Evolutionary conservation across 352 stramenopile species (phyloP), one percentile per base, ranked within the genome.

Genomic region (Halophytophthora batemanensis): DNA sequence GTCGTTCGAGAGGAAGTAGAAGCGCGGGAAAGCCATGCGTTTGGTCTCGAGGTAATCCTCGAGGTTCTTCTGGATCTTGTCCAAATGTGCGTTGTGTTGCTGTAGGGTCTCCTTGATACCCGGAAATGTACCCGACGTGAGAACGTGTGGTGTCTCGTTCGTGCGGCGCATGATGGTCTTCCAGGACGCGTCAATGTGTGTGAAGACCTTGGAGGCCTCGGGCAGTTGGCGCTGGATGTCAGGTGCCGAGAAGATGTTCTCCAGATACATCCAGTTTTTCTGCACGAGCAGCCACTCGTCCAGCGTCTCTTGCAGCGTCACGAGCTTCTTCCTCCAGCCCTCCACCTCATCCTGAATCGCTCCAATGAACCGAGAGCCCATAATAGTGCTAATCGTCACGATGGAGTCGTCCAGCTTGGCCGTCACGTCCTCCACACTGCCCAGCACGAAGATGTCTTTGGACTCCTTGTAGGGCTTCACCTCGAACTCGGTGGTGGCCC

Each of bases 1-100:
- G 41, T 98, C 95, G 46, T 98, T 97, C 0, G 90, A 97, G 2
- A 98, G 60, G 51, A 98, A 98, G 66, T 98, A 98, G 64, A 98
- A 98, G 1, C 86, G 67, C 6, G 90, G 90, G 44, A 97, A 97
- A 3, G 86, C 86, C 86, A 96, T 96, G 10, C 90, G 76, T 45
- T 97, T 97, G 1, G 87, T 96, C 53, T 97, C 90, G 4, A 97
- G 64, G 56, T 97, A 97, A 52, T 97, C 86, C 51, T 97, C 90
- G 2, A 97, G 53, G 29, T 86, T 92, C 59, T 96, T 97, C 52
- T 97, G 89, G 59, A 97, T 96, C 43, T 83, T 85, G 46, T 97
- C 90, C 8, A 97, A 50, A 28, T 95, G 71, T 5, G 71, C 66
- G 41, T 96, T 96, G 55, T 95, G 83, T 49, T 91, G 78, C 44